Evolutionary conservation across 352 stramenopile genomes (phyloP), one percentile per base, ranked within the genome.

Genomic region (Nothophytophthora sp.): DNA sequence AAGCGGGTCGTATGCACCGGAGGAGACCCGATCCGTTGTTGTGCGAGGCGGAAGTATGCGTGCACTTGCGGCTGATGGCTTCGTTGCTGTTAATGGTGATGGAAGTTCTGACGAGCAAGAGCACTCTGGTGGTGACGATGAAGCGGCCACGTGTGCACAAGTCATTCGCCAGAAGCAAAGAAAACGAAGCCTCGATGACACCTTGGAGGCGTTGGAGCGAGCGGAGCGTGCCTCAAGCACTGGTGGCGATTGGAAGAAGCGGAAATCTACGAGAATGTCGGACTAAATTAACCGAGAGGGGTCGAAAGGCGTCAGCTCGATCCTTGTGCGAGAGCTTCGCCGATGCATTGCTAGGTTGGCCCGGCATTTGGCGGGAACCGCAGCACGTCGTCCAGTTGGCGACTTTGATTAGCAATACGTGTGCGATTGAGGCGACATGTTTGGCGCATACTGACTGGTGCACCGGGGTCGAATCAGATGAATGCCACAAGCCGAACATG

Each of bases 61-160:
- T 3, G 30, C 56, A 20, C 52, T 88, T 12, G 73, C 71, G 33
- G 63, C 73, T 3, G 57, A 68, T 5, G 73, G 76, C 0, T 88
- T 88, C 46, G 64, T 86, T 2, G 76, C 67, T 12, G 76, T 86
- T 4, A 88, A 88, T 24, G 76, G 69, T 16, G 62, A 70, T 8
- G 52, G 33, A 12, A 65, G 65, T 23, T 78, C 67, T 8, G 65
- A 60, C 15, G 60, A 79, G 2, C 63, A 74, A 42, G 64, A 63
- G 2, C 38, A 47, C 0, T 34, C 19, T 18, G 40, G 35, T 7
- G 35, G 50, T 6, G 46, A 61, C 11, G 55, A 60, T 15, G 55
- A 63, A 43, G 39, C 36, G 10, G 46, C 50, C 5, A 30, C 25
- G 16, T 23, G 55, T 11, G 43, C 38, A 10, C 30, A 54, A 15